Evolutionary conservation across 257 asterid species (phyloP), one percentile per base, ranked within the genome.

Genomic region (Ophiorrhiza pumila): DNA sequence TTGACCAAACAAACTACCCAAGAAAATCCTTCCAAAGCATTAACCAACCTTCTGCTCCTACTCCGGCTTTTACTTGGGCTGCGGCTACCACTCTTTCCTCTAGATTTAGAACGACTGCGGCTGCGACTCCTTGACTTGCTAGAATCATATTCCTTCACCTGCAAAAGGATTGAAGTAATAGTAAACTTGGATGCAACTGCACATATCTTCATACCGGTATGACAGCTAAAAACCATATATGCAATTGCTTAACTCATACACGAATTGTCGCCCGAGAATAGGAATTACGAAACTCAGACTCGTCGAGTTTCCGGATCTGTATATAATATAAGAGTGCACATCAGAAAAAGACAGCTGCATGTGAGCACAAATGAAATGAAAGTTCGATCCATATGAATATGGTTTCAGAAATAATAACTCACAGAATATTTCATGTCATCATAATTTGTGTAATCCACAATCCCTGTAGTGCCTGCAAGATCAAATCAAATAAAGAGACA

Each of bases 381-480:
- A 63, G 42, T 22, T 57, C 56, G 42, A 49, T 41, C 50, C 15
- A n/a, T 27, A 1, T 29, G 25, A 37, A 65, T 43, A 53, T n/a
- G 43, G n/a, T 62, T 12, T 7, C 13, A 50, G 5, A n/a, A 35
- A 70, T 56, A 53, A 73, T 18, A 71, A 74, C 86, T 85, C 80
- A 95, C 98, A 76, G 99, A 95, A 84, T 89, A 89, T 84, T 81
- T 95, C 98, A 92, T 90, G 85, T 95, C 98, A 55, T 95, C 96
- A 13, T 79, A 79, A 76, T 82, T 90, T 46, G 97, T 87, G 76
- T 95, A 95, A 85, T 95, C 99, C 75, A 90, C 96, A 35, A 87
- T 89, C 78, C 99, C 99, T 2, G 95, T 85, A 79, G 90, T 89
- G 29, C 99, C 99, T 95, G 86, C 76, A 82, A 75, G 34, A 12